Evolutionary conservation across 208 protist species (phyloP).

Genomic region (Polymyxa betae): DNA sequence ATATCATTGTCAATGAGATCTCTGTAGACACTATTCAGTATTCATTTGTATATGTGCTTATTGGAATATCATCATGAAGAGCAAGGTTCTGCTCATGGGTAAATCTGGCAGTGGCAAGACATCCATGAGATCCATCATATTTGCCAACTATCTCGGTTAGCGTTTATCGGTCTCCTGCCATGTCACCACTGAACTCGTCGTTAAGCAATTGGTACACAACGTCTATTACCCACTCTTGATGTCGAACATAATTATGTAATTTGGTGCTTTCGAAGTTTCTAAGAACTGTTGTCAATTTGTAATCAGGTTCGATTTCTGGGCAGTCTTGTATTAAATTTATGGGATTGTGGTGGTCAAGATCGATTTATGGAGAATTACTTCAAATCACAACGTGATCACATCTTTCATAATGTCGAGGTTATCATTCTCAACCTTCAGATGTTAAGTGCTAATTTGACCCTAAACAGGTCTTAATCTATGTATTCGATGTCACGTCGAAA

Average conservation of each 20-base stretch:
- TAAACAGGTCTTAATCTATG: constrained; percentile 92
- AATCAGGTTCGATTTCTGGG: constrained; percentile 94
- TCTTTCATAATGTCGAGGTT: constrained; percentile 93
- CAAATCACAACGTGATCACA: constrained; percentile 91
- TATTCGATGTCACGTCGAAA: constrained; percentile 92
- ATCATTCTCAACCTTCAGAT: not conserved
- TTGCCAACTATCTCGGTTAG: constrained; percentile 94
- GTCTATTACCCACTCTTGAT: constrained; percentile 24
- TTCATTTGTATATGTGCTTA: too few relatives aligned
- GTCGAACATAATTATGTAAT: constrained; percentile 65
- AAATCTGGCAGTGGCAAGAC: constrained; percentile 89
- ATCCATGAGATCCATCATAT: constrained; percentile 99
- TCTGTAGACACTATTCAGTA: too few relatives aligned
- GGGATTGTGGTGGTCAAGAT: constrained; percentile 96
- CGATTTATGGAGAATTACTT: constrained; percentile 97
- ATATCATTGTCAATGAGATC: too few relatives aligned
- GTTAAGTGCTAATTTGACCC: not conserved
- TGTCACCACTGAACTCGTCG: not conserved
- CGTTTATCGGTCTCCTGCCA: not conserved
- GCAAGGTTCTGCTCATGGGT: constrained; percentile 94
- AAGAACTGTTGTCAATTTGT: not conserved
- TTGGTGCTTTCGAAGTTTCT: too few relatives aligned
- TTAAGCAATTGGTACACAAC: constrained; percentile 51
- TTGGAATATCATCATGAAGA: too few relatives aligned
- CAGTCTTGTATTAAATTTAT: constrained; percentile 97